Conservation (phyloP, 2,329 filamentous ascomycete species). For the Claviceps cyperi region DNA sequence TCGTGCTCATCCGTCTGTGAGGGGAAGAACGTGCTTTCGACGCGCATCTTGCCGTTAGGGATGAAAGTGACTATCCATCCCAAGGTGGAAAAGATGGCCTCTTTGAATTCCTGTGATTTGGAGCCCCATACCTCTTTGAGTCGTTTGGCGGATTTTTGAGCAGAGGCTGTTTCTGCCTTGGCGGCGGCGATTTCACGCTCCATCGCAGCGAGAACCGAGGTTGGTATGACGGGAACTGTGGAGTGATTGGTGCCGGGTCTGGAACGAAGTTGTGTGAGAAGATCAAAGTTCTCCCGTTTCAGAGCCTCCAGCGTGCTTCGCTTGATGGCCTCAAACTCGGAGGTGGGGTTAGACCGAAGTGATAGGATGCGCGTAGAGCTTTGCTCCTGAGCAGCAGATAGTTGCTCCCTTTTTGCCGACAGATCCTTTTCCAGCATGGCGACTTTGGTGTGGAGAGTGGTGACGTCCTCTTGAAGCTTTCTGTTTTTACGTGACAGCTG, state of each 20-base stretch:
- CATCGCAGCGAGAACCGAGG: conserved; percentile 59
- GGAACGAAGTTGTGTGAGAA: conserved; percentile 55
- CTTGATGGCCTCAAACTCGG: conserved; percentile 74
- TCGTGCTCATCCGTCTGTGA: conserved; percentile 53
- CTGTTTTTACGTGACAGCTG: conserved; percentile 79
- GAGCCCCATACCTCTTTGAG: conserved; percentile 86
- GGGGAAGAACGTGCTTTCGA: conserved; percentile 74
- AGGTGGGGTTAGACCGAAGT: conserved; percentile 82
- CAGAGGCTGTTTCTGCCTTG: conserved; percentile 51
- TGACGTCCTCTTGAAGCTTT: conserved; percentile 65
- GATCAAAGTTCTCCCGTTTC: conserved; percentile 68
- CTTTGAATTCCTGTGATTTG: conserved; percentile 88
- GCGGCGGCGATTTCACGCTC: conserved; percentile 63
- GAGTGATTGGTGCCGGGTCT: conserved; percentile 23
- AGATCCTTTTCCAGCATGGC: conserved; percentile 64
- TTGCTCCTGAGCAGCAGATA: conserved; percentile 49
- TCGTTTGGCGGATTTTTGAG: conserved; percentile 70
- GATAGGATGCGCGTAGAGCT: conserved; percentile 72
- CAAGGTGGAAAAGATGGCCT: conserved; percentile 80
- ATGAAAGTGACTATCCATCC: conserved; percentile 95
- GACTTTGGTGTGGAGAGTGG: conserved; percentile 52
- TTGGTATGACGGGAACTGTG: conserved; percentile 53
- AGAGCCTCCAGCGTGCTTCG: conserved; percentile 62
- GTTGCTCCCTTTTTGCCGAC: conserved; percentile 56
- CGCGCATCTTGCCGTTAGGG: conserved; percentile 89